Evolutionary conservation across 208 protist species (phyloP), one percentile per base, ranked within the genome.

Genomic region (Trypanosoma mega): DNA sequence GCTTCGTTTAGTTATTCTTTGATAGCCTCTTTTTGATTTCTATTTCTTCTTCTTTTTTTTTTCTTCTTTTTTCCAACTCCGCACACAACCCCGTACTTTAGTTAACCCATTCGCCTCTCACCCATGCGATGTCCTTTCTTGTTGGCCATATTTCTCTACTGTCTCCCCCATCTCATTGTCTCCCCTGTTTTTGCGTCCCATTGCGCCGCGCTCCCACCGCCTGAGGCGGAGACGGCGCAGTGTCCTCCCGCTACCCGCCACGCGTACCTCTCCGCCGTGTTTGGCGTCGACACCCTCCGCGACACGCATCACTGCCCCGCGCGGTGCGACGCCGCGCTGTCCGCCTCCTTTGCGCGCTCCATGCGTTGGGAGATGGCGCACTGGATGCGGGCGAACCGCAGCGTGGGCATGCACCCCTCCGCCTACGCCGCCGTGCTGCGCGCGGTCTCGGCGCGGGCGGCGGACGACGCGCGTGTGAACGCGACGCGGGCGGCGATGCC

Each of bases 381-480:
- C 12, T 78, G 60, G 58, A 41, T 73, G 16, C 72, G 72, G 18
- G 63, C 59, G 14, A 72, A 73, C 34, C 64, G 48, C 29, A 66
- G 33, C n/a, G 65, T 68, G 18, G 72, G 72, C 16, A 78, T 78
- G 65, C 60, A 65, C 24, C 72, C 72, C 1, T 63, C 67, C 33
- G 61, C 34, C 5, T 72, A 78, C 48, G 18, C 27, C 2, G 50
- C 51, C 46, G 60, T 68, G 4, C 18, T 14, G 59, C 12, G 68
- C 39, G 63, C 67, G 44, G 31, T 82, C 16, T 52, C 45, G 45
- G 44, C 41, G 48, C 51, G 26, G 21, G n/a, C 20, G 11, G 24
- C 49, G 26, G 47, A 58, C 36, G 67, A 56, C 27, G 46, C 5
- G n/a, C 9, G 29, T 30, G 74, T 59, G 11, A 82, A 77, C 33